phyloP scores from a whole-genome alignment of 2,329 filamentous ascomycete genomes.

The Setomelanomma holmii region DNA sequence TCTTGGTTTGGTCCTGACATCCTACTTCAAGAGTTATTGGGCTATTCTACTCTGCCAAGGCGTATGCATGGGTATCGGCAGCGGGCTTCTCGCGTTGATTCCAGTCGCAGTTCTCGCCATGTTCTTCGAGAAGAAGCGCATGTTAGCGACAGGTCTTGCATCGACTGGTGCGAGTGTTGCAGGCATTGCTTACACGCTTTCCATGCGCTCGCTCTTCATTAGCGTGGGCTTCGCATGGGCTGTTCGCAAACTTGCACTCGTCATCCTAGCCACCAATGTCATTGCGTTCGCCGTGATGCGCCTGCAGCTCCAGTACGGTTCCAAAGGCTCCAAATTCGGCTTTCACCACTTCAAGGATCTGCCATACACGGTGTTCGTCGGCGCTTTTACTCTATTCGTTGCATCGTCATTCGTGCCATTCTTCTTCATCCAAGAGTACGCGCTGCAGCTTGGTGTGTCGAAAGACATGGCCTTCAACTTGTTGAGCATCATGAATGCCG shows the following conservation, averaged over 20 bases:
- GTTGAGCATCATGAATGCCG: slow-evolving; percentile 70
- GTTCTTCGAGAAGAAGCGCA: slow-evolving; percentile 46
- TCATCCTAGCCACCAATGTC: slow-evolving; percentile 16
- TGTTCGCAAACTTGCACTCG: slow-evolving; percentile 23
- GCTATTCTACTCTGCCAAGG: slow-evolving; percentile 43
- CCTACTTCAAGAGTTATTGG: slow-evolving; percentile 28
- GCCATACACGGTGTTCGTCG: slow-evolving; percentile 23
- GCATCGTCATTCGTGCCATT: slow-evolving; percentile 22
- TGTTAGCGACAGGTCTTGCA: slow-evolving; percentile 41
- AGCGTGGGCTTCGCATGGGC: slow-evolving; percentile 41
- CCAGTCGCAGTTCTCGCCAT: slow-evolving; percentile 38
- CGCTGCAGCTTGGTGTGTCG: slow-evolving; percentile 19
- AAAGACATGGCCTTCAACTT: slow-evolving; percentile 66
- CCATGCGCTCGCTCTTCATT: slow-evolving; percentile 39
- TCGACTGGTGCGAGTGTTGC: slow-evolving; percentile 45
- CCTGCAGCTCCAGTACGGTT: slow-evolving; percentile 20
- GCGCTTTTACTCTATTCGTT: slow-evolving; percentile 23
- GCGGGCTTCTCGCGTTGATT: slow-evolving; percentile 37
- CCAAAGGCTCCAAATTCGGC: slow-evolving; percentile 16
- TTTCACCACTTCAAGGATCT: slow-evolving; percentile 25
- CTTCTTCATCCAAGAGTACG: slow-evolving; percentile 33
- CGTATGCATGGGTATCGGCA: slow-evolving; percentile 42
- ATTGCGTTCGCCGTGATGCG: slow-evolving; percentile 21
- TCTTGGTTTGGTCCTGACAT: slow-evolving; percentile 23
- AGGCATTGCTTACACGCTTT: slow-evolving; percentile 42